Base-by-base conservation (phyloP, 2,329 filamentous ascomycete genomes). In the Aspergillus felis region DNA sequence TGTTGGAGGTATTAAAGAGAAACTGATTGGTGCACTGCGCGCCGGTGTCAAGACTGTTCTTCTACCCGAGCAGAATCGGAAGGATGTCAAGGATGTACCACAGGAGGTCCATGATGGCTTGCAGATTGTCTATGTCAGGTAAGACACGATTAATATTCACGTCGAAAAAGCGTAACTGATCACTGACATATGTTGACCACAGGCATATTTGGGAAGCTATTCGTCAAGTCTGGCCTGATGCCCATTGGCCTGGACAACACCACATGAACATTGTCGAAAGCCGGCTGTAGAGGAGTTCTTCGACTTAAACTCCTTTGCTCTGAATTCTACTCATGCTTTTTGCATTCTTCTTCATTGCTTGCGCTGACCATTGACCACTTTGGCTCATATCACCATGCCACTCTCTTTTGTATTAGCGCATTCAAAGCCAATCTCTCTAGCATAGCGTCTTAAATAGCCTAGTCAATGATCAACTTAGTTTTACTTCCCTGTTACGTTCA, bases 1-100 rank as follows among this genome's bases (percentile, higher is more conserved):
- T 27, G 94, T 99, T 38, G 94, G 94, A 54, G 94, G 94, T 20
- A 97, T 99, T 78, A 97, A 97, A 78, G 93, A 99, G 84, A 99
- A 99, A 76, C 82, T 97, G 54, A 97, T 99, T 70, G 94, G 94
- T 24, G 94, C 94, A 8, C 81, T 95, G 70, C 84, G 93, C 55
- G 94, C 94, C 1, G 94, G 94, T 28, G 93, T 99, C 60, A 96
- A 96, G 82, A 93, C 91, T 32, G 93, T 99, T 7, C 74, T 99
- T 59, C 79, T 99, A 7, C 94, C 94, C 3, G 84, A 88, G 32
- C 88, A 90, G 65, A 99, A 99, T 73, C 84, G 87, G 62, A 97
- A 97, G 77, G 94, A 99, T 71, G 88, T 90, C 57, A 90, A 89
- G 74, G 93, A 97, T 75, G 80, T 97, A 55, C 94, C 94, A 0